Evolutionary conservation across 805 yeast genomes (phyloP).

Genomic region (Tetrapisispora nanseiensis): DNA sequence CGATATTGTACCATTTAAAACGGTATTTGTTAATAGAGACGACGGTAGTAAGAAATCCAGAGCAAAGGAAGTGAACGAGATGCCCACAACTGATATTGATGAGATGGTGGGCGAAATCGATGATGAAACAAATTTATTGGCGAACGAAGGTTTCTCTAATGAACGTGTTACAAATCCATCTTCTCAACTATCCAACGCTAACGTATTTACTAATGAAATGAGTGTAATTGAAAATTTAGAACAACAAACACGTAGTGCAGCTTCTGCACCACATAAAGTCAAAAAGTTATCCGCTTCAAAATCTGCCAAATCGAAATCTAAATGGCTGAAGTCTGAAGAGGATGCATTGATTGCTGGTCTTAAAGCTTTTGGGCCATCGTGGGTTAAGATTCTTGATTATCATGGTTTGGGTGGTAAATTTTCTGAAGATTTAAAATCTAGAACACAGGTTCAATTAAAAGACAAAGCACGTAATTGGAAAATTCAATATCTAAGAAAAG

Average conservation of each 20-base stretch:
- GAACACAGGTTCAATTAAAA: conserved; percentile 89
- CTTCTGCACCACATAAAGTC: not conserved
- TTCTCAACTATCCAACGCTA: not conserved
- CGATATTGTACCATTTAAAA: not conserved
- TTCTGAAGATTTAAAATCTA: conserved; percentile 71
- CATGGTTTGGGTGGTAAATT: conserved; percentile 90
- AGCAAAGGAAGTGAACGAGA: not conserved
- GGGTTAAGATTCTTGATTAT: conserved; percentile 82
- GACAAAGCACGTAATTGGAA: conserved; percentile 97
- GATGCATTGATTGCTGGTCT: conserved; percentile 73
- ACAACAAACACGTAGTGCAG: not conserved
- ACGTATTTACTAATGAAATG: not conserved
- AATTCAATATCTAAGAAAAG: conserved; percentile 68
- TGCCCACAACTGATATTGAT: not conserved
- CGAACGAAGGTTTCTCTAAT: not conserved
- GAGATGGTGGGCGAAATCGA: not conserved
- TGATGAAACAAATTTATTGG: not conserved
- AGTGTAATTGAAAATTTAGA: not conserved
- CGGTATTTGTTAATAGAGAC: not conserved
- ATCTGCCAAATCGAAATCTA: conserved; percentile 25
- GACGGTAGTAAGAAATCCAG: not conserved
- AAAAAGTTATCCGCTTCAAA: conserved; percentile 8
- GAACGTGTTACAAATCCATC: not conserved
- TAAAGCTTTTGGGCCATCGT: conserved; percentile 76
- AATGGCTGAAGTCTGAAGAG: conserved; percentile 85